Percentiles rank a stretch among this genome's conserved stretches.
phyloP scores from a whole-genome alignment of 257 asterid genomes.

The Primulina tabacum region DNA sequence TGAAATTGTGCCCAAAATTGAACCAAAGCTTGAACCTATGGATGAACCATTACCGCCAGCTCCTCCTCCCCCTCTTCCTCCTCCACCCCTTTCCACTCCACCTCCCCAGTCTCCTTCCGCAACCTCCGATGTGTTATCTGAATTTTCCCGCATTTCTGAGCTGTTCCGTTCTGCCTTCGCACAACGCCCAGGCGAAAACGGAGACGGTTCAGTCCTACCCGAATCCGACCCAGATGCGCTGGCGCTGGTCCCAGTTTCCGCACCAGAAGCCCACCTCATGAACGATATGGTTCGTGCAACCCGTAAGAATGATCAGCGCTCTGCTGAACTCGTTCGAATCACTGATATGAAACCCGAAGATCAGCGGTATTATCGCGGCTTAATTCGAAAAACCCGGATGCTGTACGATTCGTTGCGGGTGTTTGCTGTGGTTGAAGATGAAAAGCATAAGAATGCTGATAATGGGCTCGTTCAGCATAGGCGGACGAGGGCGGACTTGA shows the following conservation, averaged over 20 bases:
- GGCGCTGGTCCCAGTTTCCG: slow-evolving; percentile 35
- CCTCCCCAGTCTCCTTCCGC: slow-evolving; percentile 20
- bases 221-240: slow-evolving; percentile 41
- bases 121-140: slow-evolving; percentile 39
- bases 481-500: slow-evolving; percentile 57
- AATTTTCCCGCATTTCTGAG: slow-evolving; percentile 50
- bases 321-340: slow-evolving; percentile 53
- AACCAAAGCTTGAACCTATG: slow-evolving; percentile 51
- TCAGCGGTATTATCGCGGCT: slow-evolving; percentile 22
- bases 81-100: neutral
- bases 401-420: slow-evolving; percentile 28
- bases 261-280: slow-evolving; percentile 28
- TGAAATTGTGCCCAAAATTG: slow-evolving; percentile 37
- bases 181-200: slow-evolving; percentile 17
- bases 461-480: slow-evolving; percentile 15
- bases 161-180: slow-evolving; percentile 43
- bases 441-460: neutral
- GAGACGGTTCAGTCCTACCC: slow-evolving; percentile 23
- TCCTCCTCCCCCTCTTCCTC: neutral
- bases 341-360: slow-evolving; percentile 33
- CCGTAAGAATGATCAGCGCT: slow-evolving; percentile 40
- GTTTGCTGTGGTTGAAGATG: slow-evolving; percentile 20
- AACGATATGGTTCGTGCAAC: slow-evolving; percentile 20
- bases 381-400: slow-evolving; percentile 25
- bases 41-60: slow-evolving; percentile 34